phyloP scores from a whole-genome alignment of 345 rosid species.

The Salix koriyanagi region DNA sequence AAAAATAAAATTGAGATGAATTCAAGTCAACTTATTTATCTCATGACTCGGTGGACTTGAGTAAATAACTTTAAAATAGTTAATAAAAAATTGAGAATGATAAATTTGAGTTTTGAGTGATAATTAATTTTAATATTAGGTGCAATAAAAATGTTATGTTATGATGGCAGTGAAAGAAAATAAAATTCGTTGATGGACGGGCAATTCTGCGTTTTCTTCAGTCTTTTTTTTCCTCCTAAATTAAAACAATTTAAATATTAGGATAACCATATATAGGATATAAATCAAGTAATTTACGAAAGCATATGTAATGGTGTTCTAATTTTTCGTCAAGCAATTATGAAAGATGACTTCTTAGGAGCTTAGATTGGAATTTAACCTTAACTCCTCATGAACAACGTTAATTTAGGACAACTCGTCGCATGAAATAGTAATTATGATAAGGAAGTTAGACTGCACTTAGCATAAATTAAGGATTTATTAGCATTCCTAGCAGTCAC shows the following conservation, averaged over 20 bases:
- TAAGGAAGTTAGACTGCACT: constrained; percentile 18
- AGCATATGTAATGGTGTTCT: not conserved
- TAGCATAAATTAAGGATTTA: constrained; percentile 2
- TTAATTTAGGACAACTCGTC: not conserved
- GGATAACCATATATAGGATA: not conserved
- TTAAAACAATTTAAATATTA: not conserved
- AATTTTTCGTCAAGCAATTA: not conserved
- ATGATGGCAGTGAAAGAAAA: not conserved
- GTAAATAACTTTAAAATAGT: too few species aligned
- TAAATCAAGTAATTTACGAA: not conserved
- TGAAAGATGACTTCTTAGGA: not conserved
- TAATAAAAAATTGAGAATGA: not conserved
- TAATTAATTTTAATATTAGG: too few species aligned
- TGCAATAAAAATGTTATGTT: not conserved
- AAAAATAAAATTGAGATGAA: too few species aligned
- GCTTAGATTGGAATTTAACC: constrained; percentile 19
- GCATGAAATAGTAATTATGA: not conserved
- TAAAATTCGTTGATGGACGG: not conserved
- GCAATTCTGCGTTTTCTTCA: not conserved
- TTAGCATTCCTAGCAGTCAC: constrained; percentile 1
- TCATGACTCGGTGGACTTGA: too few species aligned
- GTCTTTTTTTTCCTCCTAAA: not conserved
- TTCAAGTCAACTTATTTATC: too few species aligned
- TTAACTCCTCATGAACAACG: not conserved
- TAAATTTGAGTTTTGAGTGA: too few species aligned